A percentile compares a stretch with the other conserved stretches of the same genome.
phyloP scores from a whole-genome alignment of 495 filamentous ascomycete genomes.

The Aspergillus panamensis region DNA sequence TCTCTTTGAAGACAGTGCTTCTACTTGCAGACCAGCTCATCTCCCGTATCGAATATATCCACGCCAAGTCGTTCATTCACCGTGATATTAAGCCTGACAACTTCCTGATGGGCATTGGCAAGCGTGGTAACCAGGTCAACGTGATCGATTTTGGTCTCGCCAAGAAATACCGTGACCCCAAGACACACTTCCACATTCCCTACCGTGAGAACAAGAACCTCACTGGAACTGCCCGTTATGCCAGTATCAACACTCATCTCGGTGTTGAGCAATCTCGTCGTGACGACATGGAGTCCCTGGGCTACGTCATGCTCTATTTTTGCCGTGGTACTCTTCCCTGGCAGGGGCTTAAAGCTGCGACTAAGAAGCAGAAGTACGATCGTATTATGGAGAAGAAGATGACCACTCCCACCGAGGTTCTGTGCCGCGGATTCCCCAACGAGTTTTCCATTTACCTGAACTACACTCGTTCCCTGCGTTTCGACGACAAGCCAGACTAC shows the following conservation, averaged over 20 bases:
- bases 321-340: constrained; percentile 98
- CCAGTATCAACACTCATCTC: constrained; percentile 98
- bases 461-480: constrained; percentile 97
- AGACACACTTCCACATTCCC: constrained; percentile 99
- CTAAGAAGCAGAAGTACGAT: constrained; percentile 99
- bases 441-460: constrained; percentile 99
- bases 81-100: constrained; percentile 99
- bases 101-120: constrained; percentile 99
- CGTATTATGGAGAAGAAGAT: constrained; percentile 99
- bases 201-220: constrained; percentile 99
- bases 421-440: constrained; percentile 98
- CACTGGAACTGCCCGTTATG: constrained; percentile 98
- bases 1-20: constrained; percentile 98
- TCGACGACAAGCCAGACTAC: constrained; percentile 99
- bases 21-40: constrained; percentile 98
- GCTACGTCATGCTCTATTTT: constrained; percentile 99
- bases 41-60: constrained; percentile 99
- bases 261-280: constrained; percentile 99
- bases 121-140: constrained; percentile 99
- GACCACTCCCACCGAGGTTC: constrained; percentile 98
- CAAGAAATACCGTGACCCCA: constrained; percentile 99
- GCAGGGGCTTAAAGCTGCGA: constrained; percentile 99
- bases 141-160: constrained; percentile 99
- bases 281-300: constrained; percentile 99
- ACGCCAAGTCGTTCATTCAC: constrained; percentile 99